Evolutionary conservation across 768 basidiomycete species (phyloP), one percentile per base, ranked within the genome.

Genomic region (Calocybe indica): DNA sequence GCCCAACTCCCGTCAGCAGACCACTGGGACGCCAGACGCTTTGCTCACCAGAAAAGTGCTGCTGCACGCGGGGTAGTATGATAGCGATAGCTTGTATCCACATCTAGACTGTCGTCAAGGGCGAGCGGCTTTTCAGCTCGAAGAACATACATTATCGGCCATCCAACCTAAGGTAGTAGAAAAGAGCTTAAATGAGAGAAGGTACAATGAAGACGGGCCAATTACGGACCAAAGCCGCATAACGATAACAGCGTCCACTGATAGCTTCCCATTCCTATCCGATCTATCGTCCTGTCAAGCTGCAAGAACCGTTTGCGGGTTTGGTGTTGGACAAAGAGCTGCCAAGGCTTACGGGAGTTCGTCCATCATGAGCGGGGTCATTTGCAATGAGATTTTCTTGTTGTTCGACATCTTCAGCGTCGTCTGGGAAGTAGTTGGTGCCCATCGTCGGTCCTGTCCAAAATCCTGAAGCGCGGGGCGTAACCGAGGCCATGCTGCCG

Each of bases 11-110:
- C 1, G 39, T 47, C 35, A 12, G 11, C n/a, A 37, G 7, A 10
- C n/a, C 34, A 32, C 6, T 22, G 30, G 30, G 12, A 42, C 6
- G 10, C n/a, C 4, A 7, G 12, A 7, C 30, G 22, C 31, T 14
- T 13, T 12, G 65, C 74, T 54, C 56, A 78, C 93, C 80, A 56
- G 73, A 67, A 64, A 84, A 99, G 61, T 97, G 92, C 41, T 82
- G 82, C 61, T 97, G 95, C 15, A 99, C 86, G 40, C 95, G 76
- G n/a, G 95, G 95, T n/a, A 99, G 74, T 40, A 95, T 88, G 33
- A 98, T 91, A 22, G 95, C 89, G 5, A 88, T 68, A 9, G 88
- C 86, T 75, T 93, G 88, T 46, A 94, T 80, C 90, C 90, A 93
- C 90, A 92, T 92, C 91, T 93, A 62, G 53, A 51, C 28, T 32